A percentile compares a stretch with the other conserved stretches of the same genome.
Evolutionary conservation across 208 protist genomes (phyloP).

Genomic region (Kentomonas sorsogonicus): DNA sequence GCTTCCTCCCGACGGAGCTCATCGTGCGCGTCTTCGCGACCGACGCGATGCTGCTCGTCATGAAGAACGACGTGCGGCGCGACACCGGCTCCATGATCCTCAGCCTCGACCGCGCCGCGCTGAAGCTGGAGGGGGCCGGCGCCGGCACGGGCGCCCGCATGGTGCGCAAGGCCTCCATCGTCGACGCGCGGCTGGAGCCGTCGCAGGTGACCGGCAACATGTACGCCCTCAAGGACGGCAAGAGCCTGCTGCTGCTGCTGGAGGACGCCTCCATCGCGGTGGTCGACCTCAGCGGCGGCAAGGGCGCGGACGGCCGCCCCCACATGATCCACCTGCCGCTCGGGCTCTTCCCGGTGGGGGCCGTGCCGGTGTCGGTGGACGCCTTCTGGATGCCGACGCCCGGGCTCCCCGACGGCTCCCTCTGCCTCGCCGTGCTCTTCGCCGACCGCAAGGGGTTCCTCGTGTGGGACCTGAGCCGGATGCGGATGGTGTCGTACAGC

Average conservation of each 20-base stretch:
- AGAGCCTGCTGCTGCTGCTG: slow-evolving; percentile 64
- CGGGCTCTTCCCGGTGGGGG: slow-evolving; percentile 62
- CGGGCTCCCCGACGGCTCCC: slow-evolving; percentile 9
- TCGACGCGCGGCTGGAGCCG: slow-evolving; percentile 51
- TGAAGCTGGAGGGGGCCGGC: slow-evolving; percentile 35
- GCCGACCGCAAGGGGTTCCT: slow-evolving; percentile 59
- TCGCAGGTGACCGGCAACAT: slow-evolving; percentile 27
- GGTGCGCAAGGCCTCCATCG: slow-evolving; percentile 46
- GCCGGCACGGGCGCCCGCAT: slow-evolving; percentile 21
- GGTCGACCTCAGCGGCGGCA: slow-evolving; percentile 51
- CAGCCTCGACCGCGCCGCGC: slow-evolving; percentile 36
- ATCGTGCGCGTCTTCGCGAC: slow-evolving; percentile 60
- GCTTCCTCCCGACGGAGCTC: slow-evolving; percentile 54
- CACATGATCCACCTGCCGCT: slow-evolving; percentile 45
- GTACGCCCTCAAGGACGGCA: slow-evolving; percentile 48
- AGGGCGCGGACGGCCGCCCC: slow-evolving; percentile 33
- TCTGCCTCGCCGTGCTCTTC: slow-evolving; percentile 56
- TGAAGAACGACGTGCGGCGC: slow-evolving; percentile 59
- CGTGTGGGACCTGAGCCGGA: slow-evolving; percentile 64
- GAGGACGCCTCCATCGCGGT: slow-evolving; percentile 59
- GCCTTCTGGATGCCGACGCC: slow-evolving; percentile 51
- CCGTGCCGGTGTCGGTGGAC: slow-evolving; percentile 45
- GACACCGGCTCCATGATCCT: slow-evolving; percentile 40
- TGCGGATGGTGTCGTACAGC: slow-evolving; percentile 53
- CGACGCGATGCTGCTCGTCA: slow-evolving; percentile 44